phyloP scores from a whole-genome alignment of 306 rosid species.

The Astragalus glycyphyllos region DNA sequence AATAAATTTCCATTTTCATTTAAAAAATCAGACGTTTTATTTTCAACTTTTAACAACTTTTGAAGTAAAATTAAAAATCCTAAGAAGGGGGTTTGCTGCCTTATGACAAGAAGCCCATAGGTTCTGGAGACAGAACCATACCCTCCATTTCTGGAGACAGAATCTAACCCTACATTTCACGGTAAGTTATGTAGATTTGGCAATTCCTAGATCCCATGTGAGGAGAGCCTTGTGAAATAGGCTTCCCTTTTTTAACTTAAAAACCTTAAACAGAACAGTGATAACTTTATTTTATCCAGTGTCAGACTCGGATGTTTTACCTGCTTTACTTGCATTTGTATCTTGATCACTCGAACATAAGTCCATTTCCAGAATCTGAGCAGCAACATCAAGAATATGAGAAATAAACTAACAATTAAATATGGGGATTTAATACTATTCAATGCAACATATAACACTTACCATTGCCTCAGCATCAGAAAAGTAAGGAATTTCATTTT shows the following conservation, averaged over 20 bases:
- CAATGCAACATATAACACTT: constrained; percentile 35
- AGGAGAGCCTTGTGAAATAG: constrained; percentile 26
- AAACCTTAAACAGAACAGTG: constrained; percentile 33
- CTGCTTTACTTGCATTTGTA: constrained; percentile 56
- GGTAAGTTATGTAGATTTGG: constrained; percentile 16
- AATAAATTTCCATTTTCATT: constrained; percentile 28
- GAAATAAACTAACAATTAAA: constrained; percentile 32
- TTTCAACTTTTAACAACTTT: constrained; percentile 7
- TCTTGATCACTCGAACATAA: constrained; percentile 70
- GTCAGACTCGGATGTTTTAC: constrained; percentile 55
- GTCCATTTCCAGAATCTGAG: constrained; percentile 91
- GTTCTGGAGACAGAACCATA: background rate
- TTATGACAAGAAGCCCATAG: constrained; percentile 15
- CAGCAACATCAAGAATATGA: constrained; percentile 42
- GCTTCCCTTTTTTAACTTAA: constrained; percentile 23
- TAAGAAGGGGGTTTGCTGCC: background rate
- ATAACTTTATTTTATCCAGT: constrained; percentile 26
- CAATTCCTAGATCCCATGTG: constrained; percentile 30
- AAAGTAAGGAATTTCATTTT: constrained; percentile 63
- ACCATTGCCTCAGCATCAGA: constrained; percentile 83
- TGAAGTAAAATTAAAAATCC: constrained; percentile 28
- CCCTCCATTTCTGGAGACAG: constrained; percentile 1
- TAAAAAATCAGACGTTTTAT: constrained; percentile 10
- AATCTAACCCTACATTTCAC: constrained; percentile 24
- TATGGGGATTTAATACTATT: constrained; percentile 5